These are phyloP conservation scores for Apiospora pterosperma DNA, from an alignment of 2,329 filamentous ascomycete species.

Conservation along the genomic window DNA sequence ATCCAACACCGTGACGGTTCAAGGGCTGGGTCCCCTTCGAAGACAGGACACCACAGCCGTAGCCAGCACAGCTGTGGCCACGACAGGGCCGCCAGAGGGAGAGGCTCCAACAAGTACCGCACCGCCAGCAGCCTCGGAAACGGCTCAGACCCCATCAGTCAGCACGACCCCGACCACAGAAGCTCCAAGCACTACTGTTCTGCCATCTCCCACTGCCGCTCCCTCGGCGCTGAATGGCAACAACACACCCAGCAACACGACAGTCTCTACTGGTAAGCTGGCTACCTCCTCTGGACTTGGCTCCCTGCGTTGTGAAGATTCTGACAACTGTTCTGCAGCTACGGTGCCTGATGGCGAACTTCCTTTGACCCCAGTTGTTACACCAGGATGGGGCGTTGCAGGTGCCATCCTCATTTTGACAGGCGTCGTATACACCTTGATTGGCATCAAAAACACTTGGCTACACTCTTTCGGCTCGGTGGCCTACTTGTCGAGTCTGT, in stretches of 20 bases:
- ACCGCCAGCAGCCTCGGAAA: slow-evolving; percentile 11
- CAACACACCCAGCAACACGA: slow-evolving; percentile 22
- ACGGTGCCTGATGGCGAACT: slow-evolving; percentile 52
- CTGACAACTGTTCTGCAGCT: slow-evolving; percentile 25
- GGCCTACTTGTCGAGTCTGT: slow-evolving; percentile 68
- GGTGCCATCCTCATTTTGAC: slow-evolving; percentile 73
- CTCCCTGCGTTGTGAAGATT: background rate
- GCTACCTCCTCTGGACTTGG: background rate
- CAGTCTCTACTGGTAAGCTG: slow-evolving; percentile 19
- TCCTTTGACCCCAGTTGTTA: slow-evolving; percentile 71
- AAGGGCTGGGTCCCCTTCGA: slow-evolving; percentile 26
- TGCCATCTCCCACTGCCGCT: slow-evolving; percentile 15
- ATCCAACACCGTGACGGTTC: slow-evolving; percentile 34
- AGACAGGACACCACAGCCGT: slow-evolving; percentile 30
- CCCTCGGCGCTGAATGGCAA: slow-evolving; percentile 29
- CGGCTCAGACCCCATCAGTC: slow-evolving; percentile 11
- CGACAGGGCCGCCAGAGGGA: slow-evolving; percentile 12
- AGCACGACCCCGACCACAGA: slow-evolving; percentile 9
- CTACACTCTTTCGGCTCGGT: slow-evolving; percentile 79
- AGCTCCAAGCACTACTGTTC: background rate
- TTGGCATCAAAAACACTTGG: slow-evolving; percentile 80
- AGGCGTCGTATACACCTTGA: slow-evolving; percentile 67
- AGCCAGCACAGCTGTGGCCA: slow-evolving; percentile 10
- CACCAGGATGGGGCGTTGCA: slow-evolving; percentile 75
- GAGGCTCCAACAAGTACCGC: slow-evolving; percentile 10